These are phyloP conservation scores for Hanseniaspora valbyensis DNA, from an alignment of 805 yeast genomes.

Conservation along the genomic window DNA sequence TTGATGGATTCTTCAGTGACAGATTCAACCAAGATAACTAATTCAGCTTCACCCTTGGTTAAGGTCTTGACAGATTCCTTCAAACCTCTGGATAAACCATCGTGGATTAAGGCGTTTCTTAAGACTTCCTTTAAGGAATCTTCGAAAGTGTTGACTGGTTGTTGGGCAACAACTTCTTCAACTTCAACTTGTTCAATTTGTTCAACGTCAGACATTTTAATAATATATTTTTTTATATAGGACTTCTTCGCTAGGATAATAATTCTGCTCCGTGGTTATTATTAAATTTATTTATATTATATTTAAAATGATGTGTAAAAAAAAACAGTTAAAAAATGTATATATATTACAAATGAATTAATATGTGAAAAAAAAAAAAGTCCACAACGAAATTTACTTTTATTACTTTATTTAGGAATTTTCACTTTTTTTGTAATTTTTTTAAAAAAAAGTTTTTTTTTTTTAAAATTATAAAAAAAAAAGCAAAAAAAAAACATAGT, in stretches of 20 bases:
- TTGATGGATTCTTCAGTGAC: slow-evolving; percentile 95
- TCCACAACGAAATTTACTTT: too few species aligned
- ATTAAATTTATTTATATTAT: slow-evolving; percentile 56
- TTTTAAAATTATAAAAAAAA: too few species aligned
- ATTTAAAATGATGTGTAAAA: background rate
- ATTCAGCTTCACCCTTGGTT: slow-evolving; percentile 93
- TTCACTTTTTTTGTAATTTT: too few species aligned
- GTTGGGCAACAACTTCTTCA: slow-evolving; percentile 66
- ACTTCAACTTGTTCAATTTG: slow-evolving; percentile 68
- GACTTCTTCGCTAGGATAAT: slow-evolving; percentile 65
- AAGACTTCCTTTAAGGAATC: slow-evolving; percentile 97
- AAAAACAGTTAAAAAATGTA: background rate
- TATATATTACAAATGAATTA: background rate
- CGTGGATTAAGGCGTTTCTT: slow-evolving; percentile 95
- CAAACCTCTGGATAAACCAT: slow-evolving; percentile 99
- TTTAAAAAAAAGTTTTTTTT: too few species aligned
- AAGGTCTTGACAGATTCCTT: slow-evolving; percentile 99
- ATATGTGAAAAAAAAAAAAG: too few species aligned
- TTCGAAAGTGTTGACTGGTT: slow-evolving; percentile 89
- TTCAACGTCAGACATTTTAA: slow-evolving; percentile 86
- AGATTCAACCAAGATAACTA: slow-evolving; percentile 94
- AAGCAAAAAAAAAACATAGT: too few species aligned
- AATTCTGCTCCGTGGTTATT: slow-evolving; percentile 56
- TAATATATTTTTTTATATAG: slow-evolving; percentile 25
- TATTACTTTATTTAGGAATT: too few species aligned